These are phyloP conservation scores for Endogone sp. DNA, from an alignment of 192 early-diverging fungal species.

Conservation along the genomic window DNA sequence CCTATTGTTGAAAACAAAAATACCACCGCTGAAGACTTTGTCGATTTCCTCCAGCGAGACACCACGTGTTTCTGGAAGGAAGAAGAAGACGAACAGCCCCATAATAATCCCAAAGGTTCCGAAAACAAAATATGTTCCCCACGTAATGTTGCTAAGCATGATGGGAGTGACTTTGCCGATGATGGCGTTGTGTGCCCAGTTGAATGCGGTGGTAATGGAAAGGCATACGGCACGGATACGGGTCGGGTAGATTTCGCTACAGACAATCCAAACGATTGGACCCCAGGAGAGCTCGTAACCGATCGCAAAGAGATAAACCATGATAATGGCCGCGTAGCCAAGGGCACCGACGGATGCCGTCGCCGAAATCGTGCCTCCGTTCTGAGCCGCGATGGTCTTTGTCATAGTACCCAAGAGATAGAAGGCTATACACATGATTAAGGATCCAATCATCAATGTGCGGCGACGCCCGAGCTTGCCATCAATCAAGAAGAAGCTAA, in stretches of 20 bases:
- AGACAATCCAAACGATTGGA: conserved; percentile 74
- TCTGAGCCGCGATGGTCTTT: conserved; percentile 12
- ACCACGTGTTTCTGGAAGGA: conserved; percentile 79
- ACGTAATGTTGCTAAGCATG: conserved; percentile 51
- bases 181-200: conserved; percentile 73
- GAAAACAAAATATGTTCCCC: conserved; percentile 66
- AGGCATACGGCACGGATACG: conserved; percentile 68
- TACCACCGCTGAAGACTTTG: conserved; percentile 49
- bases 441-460: conserved; percentile 25
- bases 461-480: conserved; percentile 28
- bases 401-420: conserved; percentile 27
- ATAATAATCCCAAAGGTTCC: conserved; percentile 52
- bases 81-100: conserved; percentile 54
- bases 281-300: conserved; percentile 77
- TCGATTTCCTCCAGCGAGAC: conserved; percentile 85
- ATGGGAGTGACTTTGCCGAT: conserved; percentile 65
- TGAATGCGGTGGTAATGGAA: conserved; percentile 63
- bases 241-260: conserved; percentile 77
- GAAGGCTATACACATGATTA: conserved; percentile 16
- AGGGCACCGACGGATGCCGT: background rate
- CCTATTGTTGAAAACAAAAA: conserved; percentile 21
- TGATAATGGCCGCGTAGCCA: conserved; percentile 17
- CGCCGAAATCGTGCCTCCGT: conserved; percentile 3
- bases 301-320: conserved; percentile 48
- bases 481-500: conserved; percentile 23